Conservation (phyloP, 768 basidiomycete species). For the Boletus huronensis region DNA sequence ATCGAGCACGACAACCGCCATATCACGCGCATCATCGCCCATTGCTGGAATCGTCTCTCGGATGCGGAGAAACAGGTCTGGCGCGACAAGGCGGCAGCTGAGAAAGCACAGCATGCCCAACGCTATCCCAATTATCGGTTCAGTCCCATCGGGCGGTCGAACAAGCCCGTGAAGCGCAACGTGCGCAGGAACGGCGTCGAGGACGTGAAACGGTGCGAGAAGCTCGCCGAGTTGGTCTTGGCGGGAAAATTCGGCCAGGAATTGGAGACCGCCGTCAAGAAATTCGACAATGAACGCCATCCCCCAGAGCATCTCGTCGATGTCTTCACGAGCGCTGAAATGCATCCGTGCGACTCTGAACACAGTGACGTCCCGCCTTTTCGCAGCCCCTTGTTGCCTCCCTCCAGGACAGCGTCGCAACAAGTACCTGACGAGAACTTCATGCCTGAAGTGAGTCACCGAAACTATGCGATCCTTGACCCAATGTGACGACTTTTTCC, state of each 20-base stretch:
- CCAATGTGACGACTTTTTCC: not conserved
- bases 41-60: conserved; percentile 53
- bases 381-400: conserved; percentile 32
- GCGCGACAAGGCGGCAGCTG: conserved; percentile 47
- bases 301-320: not conserved
- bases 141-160: conserved; percentile 41
- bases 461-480: not conserved
- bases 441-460: conserved; percentile 13
- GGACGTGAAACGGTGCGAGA: conserved; percentile 47
- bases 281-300: conserved; percentile 23
- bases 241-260: conserved; percentile 50
- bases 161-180: conserved; percentile 46
- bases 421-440: not conserved
- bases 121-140: conserved; percentile 57
- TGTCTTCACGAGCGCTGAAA: not conserved
- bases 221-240: conserved; percentile 48
- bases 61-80: conserved; percentile 50
- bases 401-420: conserved; percentile 2
- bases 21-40: conserved; percentile 54
- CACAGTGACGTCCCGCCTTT: conserved; percentile 19
- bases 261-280: conserved; percentile 42
- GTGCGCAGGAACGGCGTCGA: conserved; percentile 48
- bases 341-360: not conserved
- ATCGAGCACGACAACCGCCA: conserved; percentile 57
- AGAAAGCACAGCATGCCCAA: conserved; percentile 46